Conservation (phyloP, 1,284 basidiomycete species). For the Puccinia polysora region DNA sequence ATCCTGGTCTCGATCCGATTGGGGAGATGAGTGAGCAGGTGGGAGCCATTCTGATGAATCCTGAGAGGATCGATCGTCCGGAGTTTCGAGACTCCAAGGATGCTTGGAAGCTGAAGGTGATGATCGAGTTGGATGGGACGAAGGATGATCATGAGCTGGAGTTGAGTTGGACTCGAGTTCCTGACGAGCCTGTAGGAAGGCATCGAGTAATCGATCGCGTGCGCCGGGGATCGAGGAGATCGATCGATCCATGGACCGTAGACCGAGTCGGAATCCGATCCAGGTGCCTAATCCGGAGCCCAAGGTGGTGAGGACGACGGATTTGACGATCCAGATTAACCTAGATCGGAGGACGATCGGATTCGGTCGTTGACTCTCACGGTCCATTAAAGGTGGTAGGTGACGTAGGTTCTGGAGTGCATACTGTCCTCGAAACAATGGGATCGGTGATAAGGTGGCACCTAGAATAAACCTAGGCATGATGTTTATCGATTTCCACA, state of each 20-base stretch:
- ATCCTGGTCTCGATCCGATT: neutral
- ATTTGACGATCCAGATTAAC: constrained; percentile 23
- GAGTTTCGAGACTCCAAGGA: neutral
- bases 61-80: neutral
- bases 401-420: neutral
- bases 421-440: constrained; percentile 26
- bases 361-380: constrained; percentile 5
- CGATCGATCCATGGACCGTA: constrained; percentile 3
- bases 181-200: constrained; percentile 1
- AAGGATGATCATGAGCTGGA: neutral
- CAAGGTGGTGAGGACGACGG: constrained; percentile 15
- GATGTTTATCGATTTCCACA: constrained; percentile 31
- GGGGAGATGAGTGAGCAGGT: neutral
- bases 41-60: neutral
- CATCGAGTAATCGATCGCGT: constrained; percentile 1
- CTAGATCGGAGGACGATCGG: neutral
- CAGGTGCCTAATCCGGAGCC: constrained; percentile 33
- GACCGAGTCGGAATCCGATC: constrained; percentile 26
- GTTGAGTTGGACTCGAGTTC: constrained; percentile 4
- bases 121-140: neutral
- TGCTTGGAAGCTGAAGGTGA: neutral
- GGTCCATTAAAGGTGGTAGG: constrained; percentile 16
- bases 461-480: constrained; percentile 12
- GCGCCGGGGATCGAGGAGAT: constrained; percentile 1
- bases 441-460: constrained; percentile 25